A percentile compares a stretch with the other conserved stretches of the same genome.
These are phyloP conservation scores for Phytophthora pisi DNA, from an alignment of 352 stramenopile genomes.

Conservation along the genomic window DNA sequence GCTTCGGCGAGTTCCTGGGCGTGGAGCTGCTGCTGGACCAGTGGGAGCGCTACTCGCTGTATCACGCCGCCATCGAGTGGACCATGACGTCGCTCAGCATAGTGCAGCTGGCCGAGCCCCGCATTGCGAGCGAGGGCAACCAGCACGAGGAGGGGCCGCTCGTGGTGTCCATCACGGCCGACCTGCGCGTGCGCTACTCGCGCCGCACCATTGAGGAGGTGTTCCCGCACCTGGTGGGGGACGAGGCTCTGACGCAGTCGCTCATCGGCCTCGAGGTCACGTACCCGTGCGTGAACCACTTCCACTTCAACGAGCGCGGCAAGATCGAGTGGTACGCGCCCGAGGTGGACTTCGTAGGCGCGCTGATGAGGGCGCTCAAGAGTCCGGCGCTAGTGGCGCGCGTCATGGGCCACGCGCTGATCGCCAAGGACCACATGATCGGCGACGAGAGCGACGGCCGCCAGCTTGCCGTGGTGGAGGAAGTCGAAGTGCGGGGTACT, in stretches of 20 bases:
- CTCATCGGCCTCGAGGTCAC: conserved; percentile 52
- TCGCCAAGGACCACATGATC: conserved; percentile 57
- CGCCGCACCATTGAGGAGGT: conserved; percentile 58
- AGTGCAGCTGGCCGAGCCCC: conserved; percentile 23
- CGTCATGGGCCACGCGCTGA: conserved; percentile 43
- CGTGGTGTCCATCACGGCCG: conserved; percentile 34
- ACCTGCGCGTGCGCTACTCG: conserved; percentile 50
- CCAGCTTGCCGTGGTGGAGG: conserved; percentile 4
- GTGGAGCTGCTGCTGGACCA: conserved; percentile 49
- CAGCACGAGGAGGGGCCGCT: conserved; percentile 30
- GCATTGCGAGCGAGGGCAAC: conserved; percentile 24
- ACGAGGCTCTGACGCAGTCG: conserved; percentile 39
- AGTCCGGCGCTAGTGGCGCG: conserved; percentile 31
- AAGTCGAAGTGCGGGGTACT: background rate
- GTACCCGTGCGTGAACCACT: conserved; percentile 52
- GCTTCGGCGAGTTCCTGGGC: conserved; percentile 51
- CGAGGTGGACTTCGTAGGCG: conserved; percentile 47
- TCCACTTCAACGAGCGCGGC: conserved; percentile 48
- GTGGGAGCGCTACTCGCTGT: conserved; percentile 66
- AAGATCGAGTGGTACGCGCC: conserved; percentile 52
- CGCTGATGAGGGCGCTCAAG: conserved; percentile 34
- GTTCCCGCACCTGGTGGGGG: conserved; percentile 48
- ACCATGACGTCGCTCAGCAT: conserved; percentile 51
- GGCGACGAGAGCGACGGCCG: conserved; percentile 35
- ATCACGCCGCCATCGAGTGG: conserved; percentile 49